Conservation (phyloP, 371 early-diverging fungal genomes). For the Batkoa obscura region DNA sequence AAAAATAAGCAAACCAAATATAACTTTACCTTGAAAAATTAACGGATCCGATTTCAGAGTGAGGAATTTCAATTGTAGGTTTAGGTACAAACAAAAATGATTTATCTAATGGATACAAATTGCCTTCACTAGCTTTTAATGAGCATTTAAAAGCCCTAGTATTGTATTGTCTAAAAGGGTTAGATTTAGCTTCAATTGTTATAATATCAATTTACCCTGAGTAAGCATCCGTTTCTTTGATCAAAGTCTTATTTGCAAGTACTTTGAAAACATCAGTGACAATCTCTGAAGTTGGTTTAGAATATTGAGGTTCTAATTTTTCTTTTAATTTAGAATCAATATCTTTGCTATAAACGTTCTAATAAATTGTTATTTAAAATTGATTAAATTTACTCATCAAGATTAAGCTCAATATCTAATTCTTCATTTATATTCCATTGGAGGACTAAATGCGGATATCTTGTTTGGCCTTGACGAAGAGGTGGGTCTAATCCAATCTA, state of each 20-base stretch:
- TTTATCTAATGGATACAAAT: slow-evolving; percentile 86
- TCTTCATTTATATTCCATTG: slow-evolving; percentile 89
- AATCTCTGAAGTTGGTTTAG: slow-evolving; percentile 72
- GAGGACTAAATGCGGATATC: slow-evolving; percentile 92
- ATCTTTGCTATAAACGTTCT: slow-evolving; percentile 22
- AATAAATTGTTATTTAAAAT: background rate
- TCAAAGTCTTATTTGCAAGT: slow-evolving; percentile 29
- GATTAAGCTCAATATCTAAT: slow-evolving; percentile 57
- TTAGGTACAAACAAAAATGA: slow-evolving; percentile 91
- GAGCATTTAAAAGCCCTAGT: slow-evolving; percentile 86
- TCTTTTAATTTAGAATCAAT: slow-evolving; percentile 48
- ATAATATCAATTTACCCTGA: slow-evolving; percentile 11
- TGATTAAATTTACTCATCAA: slow-evolving; percentile 31
- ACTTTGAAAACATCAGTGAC: slow-evolving; percentile 81
- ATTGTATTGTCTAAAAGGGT: slow-evolving; percentile 36
- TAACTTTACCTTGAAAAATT: slow-evolving; percentile 49
- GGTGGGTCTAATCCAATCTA: slow-evolving; percentile 89
- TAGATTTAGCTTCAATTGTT: background rate
- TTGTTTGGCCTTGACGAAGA: slow-evolving; percentile 96
- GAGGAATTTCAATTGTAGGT: slow-evolving; percentile 74
- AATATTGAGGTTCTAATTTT: slow-evolving; percentile 72
- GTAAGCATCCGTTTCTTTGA: background rate
- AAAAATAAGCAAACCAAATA: background rate
- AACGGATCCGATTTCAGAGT: slow-evolving; percentile 68
- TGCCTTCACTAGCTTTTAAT: slow-evolving; percentile 95